Conservation (phyloP, 352 stramenopile genomes). For the Globisporangium spinosum region DNA sequence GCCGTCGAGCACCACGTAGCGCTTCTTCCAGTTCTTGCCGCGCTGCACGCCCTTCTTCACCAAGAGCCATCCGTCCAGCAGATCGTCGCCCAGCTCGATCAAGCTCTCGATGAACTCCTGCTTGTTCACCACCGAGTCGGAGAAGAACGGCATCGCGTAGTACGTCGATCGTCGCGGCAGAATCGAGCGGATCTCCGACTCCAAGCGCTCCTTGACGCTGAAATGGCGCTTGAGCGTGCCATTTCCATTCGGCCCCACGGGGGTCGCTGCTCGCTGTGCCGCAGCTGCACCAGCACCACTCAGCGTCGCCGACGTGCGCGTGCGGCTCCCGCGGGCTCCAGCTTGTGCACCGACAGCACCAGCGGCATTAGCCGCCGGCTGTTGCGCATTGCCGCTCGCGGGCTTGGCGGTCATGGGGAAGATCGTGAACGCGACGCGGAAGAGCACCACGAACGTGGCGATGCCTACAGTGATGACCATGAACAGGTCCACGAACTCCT, state of each 20-base stretch:
- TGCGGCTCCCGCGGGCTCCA: constrained; percentile 9
- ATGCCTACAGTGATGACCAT: constrained; percentile 63
- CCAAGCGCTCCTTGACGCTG: constrained; percentile 61
- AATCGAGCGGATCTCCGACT: constrained; percentile 51
- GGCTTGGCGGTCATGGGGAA: constrained; percentile 26
- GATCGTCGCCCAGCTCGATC: constrained; percentile 60
- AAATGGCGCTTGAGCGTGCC: constrained; percentile 23
- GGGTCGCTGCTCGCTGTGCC: neutral
- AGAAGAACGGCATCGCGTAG: constrained; percentile 77
- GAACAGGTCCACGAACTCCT: constrained; percentile 56
- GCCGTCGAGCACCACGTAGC: constrained; percentile 68
- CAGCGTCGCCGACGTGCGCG: neutral
- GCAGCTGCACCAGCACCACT: neutral
- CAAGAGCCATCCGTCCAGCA: constrained; percentile 71
- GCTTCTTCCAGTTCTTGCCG: constrained; percentile 83
- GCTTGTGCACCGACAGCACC: neutral
- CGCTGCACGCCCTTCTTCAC: constrained; percentile 74
- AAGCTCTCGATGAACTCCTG: constrained; percentile 70
- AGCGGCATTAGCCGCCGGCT: neutral
- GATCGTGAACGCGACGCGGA: constrained; percentile 55
- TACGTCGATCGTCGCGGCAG: constrained; percentile 66
- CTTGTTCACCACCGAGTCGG: constrained; percentile 69
- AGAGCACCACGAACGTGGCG: constrained; percentile 59
- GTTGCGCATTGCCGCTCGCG: neutral
- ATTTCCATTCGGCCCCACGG: constrained; percentile 8